Percentiles rank a stretch among this genome's conserved stretches.
Conservation (phyloP, 1,284 basidiomycete species). For the Malassezia obtusa region DNA sequence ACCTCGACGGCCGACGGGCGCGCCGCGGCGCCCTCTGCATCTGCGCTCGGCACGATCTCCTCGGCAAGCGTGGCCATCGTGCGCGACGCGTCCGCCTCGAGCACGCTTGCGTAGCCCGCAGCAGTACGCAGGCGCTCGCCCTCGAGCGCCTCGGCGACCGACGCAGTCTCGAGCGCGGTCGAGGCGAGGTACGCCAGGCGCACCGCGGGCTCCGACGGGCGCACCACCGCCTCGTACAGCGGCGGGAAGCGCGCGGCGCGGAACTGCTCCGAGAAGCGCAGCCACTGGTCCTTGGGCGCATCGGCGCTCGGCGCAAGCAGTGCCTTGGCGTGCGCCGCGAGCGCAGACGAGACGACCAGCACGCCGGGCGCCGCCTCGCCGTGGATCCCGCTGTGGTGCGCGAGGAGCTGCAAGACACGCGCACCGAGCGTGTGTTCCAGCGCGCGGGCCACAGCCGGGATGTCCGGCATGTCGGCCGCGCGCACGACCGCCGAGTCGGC, state of each 20-base stretch:
- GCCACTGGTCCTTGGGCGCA: neutral
- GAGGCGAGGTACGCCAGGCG: conserved; percentile 5
- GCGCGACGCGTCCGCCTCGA: conserved; percentile 6
- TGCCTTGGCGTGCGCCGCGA: conserved; percentile 6
- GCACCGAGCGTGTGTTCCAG: neutral
- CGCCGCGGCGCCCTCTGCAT: conserved; percentile 1
- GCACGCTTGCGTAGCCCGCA: conserved; percentile 2
- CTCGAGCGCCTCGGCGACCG: conserved; percentile 3
- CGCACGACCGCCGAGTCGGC: conserved; percentile 2
- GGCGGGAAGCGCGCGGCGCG: conserved; percentile 11
- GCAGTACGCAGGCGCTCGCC: conserved; percentile 2
- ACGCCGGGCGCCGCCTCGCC: conserved; percentile 1
- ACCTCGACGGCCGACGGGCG: conserved; percentile 16
- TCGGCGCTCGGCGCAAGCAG: neutral
- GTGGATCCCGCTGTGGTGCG: neutral
- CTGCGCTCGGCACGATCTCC: conserved; percentile 8
- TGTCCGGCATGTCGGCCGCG: conserved; percentile 14
- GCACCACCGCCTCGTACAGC: conserved; percentile 2
- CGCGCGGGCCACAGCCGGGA: neutral
- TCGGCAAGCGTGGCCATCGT: conserved; percentile 17
- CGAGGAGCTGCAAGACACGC: neutral
- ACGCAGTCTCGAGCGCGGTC: neutral
- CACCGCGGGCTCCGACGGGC: neutral
- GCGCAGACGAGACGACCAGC: conserved; percentile 6
- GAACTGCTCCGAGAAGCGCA: neutral